Evolutionary conservation across 192 early-diverging fungal species (phyloP).

Genomic region (Haplosporangium gracile): DNA sequence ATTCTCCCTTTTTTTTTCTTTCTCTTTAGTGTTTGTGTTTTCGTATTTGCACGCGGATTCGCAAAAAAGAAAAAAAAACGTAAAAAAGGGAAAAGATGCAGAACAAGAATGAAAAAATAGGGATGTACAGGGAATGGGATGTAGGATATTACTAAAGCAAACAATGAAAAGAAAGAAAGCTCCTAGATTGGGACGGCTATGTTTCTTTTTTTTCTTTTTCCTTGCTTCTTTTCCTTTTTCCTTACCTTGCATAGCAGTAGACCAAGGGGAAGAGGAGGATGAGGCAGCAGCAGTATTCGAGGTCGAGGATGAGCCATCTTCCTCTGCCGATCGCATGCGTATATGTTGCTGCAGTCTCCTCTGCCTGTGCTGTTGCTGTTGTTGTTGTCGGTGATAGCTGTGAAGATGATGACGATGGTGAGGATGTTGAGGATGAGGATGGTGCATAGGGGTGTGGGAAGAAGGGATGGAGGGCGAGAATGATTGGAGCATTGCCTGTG

Average conservation of each 20-base stretch:
- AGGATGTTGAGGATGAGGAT: background rate
- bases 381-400: background rate
- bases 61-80: no score
- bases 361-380: background rate
- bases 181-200: background rate
- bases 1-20: no score
- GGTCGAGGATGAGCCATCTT: constrained; percentile 1
- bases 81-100: background rate
- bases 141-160: background rate
- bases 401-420: background rate
- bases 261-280: constrained; percentile 1
- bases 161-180: constrained; percentile 4
- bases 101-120: background rate
- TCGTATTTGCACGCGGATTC: no score
- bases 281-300: background rate
- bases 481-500: background rate
- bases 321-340: background rate
- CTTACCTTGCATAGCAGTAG: background rate
- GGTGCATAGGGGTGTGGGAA: constrained; percentile 1
- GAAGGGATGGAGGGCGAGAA: background rate
- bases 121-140: constrained; percentile 2
- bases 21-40: no score
- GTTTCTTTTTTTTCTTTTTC: background rate
- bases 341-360: background rate
- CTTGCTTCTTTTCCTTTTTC: background rate